phyloP scores from a whole-genome alignment of 192 early-diverging fungal species.

The Coemansia sp. region DNA sequence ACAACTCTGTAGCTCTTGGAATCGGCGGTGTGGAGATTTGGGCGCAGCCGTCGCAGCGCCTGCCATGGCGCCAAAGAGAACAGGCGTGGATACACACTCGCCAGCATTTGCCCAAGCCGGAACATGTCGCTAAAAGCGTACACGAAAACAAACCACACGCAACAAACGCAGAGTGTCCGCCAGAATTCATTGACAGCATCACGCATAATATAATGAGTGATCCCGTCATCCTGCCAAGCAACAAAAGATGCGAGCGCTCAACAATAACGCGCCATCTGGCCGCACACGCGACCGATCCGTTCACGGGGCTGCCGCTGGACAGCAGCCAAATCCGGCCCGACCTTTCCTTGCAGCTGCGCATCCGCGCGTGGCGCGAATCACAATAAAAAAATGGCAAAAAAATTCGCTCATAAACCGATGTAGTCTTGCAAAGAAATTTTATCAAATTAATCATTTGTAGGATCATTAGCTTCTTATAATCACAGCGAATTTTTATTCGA shows the following conservation, averaged over 20 bases:
- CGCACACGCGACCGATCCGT: conserved; percentile 19
- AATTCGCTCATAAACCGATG: conserved; percentile 39
- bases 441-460: conserved; percentile 16
- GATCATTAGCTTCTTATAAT: conserved; percentile 21
- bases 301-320: conserved; percentile 24
- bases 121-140: background rate
- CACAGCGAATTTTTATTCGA: conserved; percentile 15
- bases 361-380: conserved; percentile 9
- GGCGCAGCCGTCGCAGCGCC: conserved; percentile 27
- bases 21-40: conserved; percentile 19
- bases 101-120: background rate
- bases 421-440: conserved; percentile 28
- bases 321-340: conserved; percentile 10
- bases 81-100: background rate
- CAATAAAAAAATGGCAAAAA: conserved; percentile 8
- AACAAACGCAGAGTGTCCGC: conserved; percentile 5
- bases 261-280: conserved; percentile 22
- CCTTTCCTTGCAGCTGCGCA: conserved; percentile 14
- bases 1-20: conserved; percentile 10
- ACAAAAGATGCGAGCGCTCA: conserved; percentile 17
- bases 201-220: conserved; percentile 26
- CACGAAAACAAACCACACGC: background rate
- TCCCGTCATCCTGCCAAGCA: conserved; percentile 25
- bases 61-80: conserved; percentile 6
- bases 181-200: conserved; percentile 28